Evolutionary conservation across 1,284 basidiomycete genomes (phyloP), one percentile per base, ranked within the genome.

Genomic region (Porogramme epimiltina): DNA sequence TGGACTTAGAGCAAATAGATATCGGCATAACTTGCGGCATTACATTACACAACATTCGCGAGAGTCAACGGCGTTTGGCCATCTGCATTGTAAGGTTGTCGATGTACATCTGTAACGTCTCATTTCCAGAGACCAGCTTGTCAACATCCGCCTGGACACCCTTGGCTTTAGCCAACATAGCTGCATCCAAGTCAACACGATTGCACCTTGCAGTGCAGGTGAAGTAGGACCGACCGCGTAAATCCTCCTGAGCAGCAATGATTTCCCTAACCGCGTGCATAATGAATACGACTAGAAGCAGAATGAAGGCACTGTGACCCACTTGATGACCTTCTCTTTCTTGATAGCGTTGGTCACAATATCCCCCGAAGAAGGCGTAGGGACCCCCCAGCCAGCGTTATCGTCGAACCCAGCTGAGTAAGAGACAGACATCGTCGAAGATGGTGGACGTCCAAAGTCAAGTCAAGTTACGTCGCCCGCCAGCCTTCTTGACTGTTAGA

Each of bases 41-140:
- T n/a, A n/a, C n/a, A n/a, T n/a, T n/a, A n/a, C n/a, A n/a, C n/a
- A n/a, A n/a, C n/a, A n/a, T n/a, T n/a, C n/a, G n/a, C n/a, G 33
- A 39, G n/a, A 20, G n/a, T 75, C 68, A 88, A 67, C 86, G 78
- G 56, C 85, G 74, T 65, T 84, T 89, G 24, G 88, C 87, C 82
- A 91, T 89, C 68, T 92, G 85, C 65, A 88, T 78, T 0, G 91
- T 93, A 56, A 93, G 66, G 62, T 93, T 93, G 66, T 93, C 90
- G 62, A 93, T 92, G 64, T 93, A 93, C 82, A 87, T 88, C 66
- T 93, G 91, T 49, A 93, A 70, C 4, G 85, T 92, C 56, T 86
- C 84, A 60, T 93, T 93, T 50, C 87, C 87, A 0, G 88, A 86
- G 2, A 77, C 73, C 19, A 93, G 75, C 66, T 89, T 91, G 54